phyloP scores from a whole-genome alignment of 1,284 basidiomycete genomes.

The Xerocomus minutiporus region DNA sequence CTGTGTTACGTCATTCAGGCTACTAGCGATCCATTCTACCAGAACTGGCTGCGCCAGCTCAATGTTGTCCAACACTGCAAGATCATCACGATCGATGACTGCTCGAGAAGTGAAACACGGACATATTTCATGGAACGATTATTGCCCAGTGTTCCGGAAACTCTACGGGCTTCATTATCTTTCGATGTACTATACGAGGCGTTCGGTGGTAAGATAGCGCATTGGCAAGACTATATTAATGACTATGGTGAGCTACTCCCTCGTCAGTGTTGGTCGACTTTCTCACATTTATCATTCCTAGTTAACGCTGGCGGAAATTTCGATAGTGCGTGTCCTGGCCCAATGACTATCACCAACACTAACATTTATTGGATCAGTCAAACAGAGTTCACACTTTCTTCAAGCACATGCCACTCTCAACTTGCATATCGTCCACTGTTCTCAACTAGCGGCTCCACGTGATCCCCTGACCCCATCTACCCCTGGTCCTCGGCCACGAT shows the following conservation, averaged over 20 bases:
- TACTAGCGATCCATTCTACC: constrained; percentile 80
- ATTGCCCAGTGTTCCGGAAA: constrained; percentile 57
- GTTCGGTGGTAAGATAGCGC: constrained; percentile 77
- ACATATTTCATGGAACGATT: constrained; percentile 61
- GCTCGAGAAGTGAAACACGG: constrained; percentile 63
- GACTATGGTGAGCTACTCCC: constrained; percentile 55
- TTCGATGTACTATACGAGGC: constrained; percentile 72
- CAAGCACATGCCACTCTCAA: constrained; percentile 72
- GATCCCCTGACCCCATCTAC: constrained; percentile 34
- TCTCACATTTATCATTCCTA: constrained; percentile 8
- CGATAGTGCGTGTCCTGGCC: constrained; percentile 25
- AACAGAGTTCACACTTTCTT: constrained; percentile 69
- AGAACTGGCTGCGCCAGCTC: constrained; percentile 72
- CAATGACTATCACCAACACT: not conserved
- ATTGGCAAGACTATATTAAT: constrained; percentile 72
- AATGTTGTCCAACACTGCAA: constrained; percentile 79
- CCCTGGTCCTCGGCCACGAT: constrained; percentile 32
- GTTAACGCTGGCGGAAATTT: constrained; percentile 34
- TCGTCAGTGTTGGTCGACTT: not conserved
- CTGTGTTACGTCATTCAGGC: constrained; percentile 80
- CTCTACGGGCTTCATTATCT: constrained; percentile 47
- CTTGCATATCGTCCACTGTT: constrained; percentile 70
- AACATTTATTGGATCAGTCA: constrained; percentile 42
- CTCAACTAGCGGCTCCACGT: constrained; percentile 42
- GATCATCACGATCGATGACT: constrained; percentile 77